Percentiles rank a stretch among this genome's conserved stretches.
Evolutionary conservation across 2,329 filamentous ascomycete genomes (phyloP).

Genomic region (Cladosporium oxysporum): DNA sequence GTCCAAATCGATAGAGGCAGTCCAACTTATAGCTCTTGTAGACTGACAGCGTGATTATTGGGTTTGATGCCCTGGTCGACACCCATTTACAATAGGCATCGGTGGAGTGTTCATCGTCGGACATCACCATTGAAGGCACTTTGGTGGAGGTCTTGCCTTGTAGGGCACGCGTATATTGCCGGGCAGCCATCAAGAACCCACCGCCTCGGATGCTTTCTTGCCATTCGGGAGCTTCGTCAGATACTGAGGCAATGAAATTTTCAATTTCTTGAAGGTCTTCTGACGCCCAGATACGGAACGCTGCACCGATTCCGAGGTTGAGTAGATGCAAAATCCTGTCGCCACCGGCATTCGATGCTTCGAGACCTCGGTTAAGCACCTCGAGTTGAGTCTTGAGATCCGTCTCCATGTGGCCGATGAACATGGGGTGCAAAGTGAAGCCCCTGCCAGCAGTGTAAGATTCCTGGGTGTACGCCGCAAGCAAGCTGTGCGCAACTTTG

Average conservation of each 20-base stretch:
- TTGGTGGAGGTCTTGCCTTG: slow-evolving; percentile 69
- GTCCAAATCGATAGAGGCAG: slow-evolving; percentile 46
- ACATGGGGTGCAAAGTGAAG: slow-evolving; percentile 68
- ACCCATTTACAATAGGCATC: slow-evolving; percentile 55
- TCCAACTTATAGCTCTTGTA: slow-evolving; percentile 61
- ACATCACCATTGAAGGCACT: slow-evolving; percentile 60
- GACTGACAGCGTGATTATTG: slow-evolving; percentile 64
- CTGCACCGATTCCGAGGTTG: slow-evolving; percentile 67
- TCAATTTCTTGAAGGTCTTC: slow-evolving; percentile 71
- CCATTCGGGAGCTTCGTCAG: slow-evolving; percentile 74
- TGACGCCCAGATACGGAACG: slow-evolving; percentile 68
- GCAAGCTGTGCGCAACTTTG: slow-evolving; percentile 62
- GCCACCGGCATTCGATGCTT: slow-evolving; percentile 65
- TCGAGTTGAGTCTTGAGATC: slow-evolving; percentile 60
- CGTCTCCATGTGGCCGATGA: slow-evolving; percentile 68
- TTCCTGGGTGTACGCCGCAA: slow-evolving; percentile 63
- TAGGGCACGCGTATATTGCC: slow-evolving; percentile 68
- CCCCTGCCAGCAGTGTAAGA: slow-evolving; percentile 68
- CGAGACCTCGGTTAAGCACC: slow-evolving; percentile 66
- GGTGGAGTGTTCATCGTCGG: slow-evolving; percentile 66
- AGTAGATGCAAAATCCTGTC: slow-evolving; percentile 72
- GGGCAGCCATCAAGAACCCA: slow-evolving; percentile 64
- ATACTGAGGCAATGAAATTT: slow-evolving; percentile 69
- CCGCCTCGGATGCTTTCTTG: slow-evolving; percentile 70
- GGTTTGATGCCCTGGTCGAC: slow-evolving; percentile 55